These are phyloP conservation scores for Xylogone sp. DNA, from an alignment of 2,329 filamentous ascomycete species.

Conservation along the genomic window DNA sequence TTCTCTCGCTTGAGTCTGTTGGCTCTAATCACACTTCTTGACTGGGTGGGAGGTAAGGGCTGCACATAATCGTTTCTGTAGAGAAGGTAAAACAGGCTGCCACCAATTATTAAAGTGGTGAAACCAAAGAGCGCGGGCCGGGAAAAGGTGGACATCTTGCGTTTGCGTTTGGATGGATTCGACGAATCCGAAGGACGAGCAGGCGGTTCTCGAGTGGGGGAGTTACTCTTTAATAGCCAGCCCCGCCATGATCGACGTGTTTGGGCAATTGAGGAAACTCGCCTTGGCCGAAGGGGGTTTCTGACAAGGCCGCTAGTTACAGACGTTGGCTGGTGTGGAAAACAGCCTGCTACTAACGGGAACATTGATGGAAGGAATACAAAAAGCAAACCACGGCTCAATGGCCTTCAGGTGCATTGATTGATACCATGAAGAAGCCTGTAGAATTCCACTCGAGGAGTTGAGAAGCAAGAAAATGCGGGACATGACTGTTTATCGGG, in stretches of 20 bases:
- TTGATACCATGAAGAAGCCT: neutral
- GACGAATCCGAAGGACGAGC: too few species aligned
- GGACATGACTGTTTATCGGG: neutral
- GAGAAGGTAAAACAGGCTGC: conserved; percentile 24
- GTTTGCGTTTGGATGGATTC: too few species aligned
- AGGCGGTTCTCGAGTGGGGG: neutral
- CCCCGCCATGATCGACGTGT: neutral
- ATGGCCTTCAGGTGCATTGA: neutral
- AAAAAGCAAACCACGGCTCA: neutral
- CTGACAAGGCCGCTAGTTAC: neutral
- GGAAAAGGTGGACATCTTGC: conserved; percentile 16
- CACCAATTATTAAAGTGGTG: conserved; percentile 20
- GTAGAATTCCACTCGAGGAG: too few species aligned
- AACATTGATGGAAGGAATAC: neutral
- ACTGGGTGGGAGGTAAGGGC: conserved; percentile 24
- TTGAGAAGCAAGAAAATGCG: neutral
- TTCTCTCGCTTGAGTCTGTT: conserved; percentile 17
- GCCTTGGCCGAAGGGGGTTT: neutral
- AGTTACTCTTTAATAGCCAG: neutral
- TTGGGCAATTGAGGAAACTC: neutral
- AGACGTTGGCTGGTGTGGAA: neutral
- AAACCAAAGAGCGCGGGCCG: conserved; percentile 14
- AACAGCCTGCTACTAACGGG: neutral
- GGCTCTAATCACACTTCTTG: conserved; percentile 18
- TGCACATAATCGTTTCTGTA: conserved; percentile 26